Base-by-base conservation (phyloP, 2,329 filamentous ascomycete species). In the Colletotrichum sp. region DNA sequence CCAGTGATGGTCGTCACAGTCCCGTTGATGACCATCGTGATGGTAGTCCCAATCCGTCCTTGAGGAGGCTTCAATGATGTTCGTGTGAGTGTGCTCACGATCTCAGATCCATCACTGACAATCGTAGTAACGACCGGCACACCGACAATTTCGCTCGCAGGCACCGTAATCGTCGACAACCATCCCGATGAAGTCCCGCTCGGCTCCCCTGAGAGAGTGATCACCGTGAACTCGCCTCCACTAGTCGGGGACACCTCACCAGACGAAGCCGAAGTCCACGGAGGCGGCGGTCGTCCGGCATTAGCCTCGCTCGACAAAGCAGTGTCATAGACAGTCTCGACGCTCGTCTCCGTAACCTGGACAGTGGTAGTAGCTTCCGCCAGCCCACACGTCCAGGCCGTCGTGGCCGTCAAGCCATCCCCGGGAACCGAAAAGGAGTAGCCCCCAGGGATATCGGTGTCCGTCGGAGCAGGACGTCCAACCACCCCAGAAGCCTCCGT, bases 341-440 rank as follows among this genome's bases (percentile, higher is more conserved):
- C 29, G 34, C 49, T 68, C 13, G 73, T 76, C 49, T 76, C 70
- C 1, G 70, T 76, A 13, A 76, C 59, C 27, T 76, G 70, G 0
- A 76, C 64, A 6, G 64, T 76, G 16, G 71, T 72, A 1, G 73
- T 76, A 5, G 57, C 44, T 13, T 61, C 44, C 3, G 16, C 27
- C 19, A 12, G 57, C 3, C 57, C 70, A 8, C 64, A 76, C 3
- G 70, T 76, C 11, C 59, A 36, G 1, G 29, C 44, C 8, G 29
- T 3, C 4, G 22, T 13, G 4, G 64, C 9, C 12, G 70, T 25
- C 5, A 32, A 12, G 3, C 30, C n/a, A 16, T n/a, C 13, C 6
- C 12, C 16, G 2, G 72, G 62, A 8, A 72, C 36, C 2, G 72
- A 67, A n/a, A 59, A 76, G 9, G 73, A 73, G n/a, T 76, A 76